Evolutionary conservation across 768 basidiomycete genomes (phyloP).

Genomic region (Pulveroboletus sp.): DNA sequence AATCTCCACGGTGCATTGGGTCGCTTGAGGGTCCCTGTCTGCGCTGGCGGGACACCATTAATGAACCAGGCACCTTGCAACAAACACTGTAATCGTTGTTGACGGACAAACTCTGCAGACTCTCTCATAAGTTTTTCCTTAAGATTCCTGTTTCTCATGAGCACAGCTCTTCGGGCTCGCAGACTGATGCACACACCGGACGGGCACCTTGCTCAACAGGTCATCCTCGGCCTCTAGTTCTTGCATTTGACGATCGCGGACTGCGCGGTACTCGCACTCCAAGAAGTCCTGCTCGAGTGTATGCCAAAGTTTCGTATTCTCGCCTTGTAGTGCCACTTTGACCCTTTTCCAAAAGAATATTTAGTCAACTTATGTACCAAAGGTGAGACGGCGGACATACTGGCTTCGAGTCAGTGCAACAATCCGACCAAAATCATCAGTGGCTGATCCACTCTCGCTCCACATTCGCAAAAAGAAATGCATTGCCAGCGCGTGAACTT

Average conservation of each 20-base stretch:
- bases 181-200: slow-evolving; percentile 53
- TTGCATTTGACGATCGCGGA: slow-evolving; percentile 86
- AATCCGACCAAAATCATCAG: slow-evolving; percentile 75
- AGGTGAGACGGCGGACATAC: slow-evolving; percentile 43
- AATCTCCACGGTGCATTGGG: slow-evolving; percentile 79
- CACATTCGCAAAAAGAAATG: slow-evolving; percentile 92
- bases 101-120: slow-evolving; percentile 84
- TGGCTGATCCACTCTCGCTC: slow-evolving; percentile 80
- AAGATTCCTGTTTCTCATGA: slow-evolving; percentile 57
- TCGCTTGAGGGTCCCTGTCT: slow-evolving; percentile 45
- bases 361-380: slow-evolving; percentile 3
- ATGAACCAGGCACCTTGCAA: slow-evolving; percentile 92
- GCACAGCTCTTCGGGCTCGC: background rate
- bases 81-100: slow-evolving; percentile 85
- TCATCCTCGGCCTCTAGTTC: slow-evolving; percentile 89
- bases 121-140: slow-evolving; percentile 86
- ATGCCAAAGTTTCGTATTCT: slow-evolving; percentile 77
- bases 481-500: slow-evolving; percentile 76
- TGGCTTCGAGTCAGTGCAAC: slow-evolving; percentile 79
- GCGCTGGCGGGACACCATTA: slow-evolving; percentile 59
- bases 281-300: slow-evolving; percentile 79
- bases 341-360: slow-evolving; percentile 44
- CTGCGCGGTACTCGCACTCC: slow-evolving; percentile 80
- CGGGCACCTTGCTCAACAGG: slow-evolving; percentile 77
- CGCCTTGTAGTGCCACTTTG: slow-evolving; percentile 70